These are phyloP conservation scores for Quercus phellos DNA, from an alignment of 331 rosid species.

Conservation along the genomic window DNA sequence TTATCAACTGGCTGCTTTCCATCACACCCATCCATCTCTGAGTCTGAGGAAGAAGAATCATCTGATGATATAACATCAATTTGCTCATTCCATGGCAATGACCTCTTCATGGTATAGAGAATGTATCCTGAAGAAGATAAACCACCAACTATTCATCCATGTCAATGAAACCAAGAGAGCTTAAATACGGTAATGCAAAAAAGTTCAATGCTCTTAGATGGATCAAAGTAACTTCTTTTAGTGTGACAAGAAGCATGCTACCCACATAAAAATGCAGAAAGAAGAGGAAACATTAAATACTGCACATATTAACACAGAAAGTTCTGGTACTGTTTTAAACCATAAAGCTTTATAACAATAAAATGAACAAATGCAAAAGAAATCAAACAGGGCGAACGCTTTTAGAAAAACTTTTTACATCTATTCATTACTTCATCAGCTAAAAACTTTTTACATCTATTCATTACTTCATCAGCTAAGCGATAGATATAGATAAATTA, in stretches of 20 bases:
- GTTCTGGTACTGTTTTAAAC: not conserved
- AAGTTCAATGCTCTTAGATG: not conserved
- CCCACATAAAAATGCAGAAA: not conserved
- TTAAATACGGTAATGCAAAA: not conserved
- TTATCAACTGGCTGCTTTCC: conserved; percentile 10
- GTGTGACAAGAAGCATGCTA: not conserved
- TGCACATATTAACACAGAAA: not conserved
- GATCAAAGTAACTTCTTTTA: not conserved
- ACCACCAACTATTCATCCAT: not conserved
- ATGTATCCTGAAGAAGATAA: conserved; percentile 13
- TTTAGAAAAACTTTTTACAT: no score
- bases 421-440: no score
- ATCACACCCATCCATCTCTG: conserved; percentile 22
- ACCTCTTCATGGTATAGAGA: conserved; percentile 46
- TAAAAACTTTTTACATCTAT: no score
- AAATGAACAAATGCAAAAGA: not conserved
- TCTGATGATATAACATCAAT: conserved; percentile 43
- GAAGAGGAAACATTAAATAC: not conserved
- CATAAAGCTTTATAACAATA: not conserved
- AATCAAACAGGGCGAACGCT: not conserved
- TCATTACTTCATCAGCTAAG: no score
- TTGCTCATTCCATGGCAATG: conserved; percentile 44
- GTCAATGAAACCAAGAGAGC: not conserved
- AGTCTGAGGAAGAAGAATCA: conserved; percentile 52
- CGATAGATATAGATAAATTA: no score